Percentiles rank a stretch among this genome's conserved stretches.
phyloP scores from a whole-genome alignment of 495 filamentous ascomycete species.

The Lophiotrema nucula region DNA sequence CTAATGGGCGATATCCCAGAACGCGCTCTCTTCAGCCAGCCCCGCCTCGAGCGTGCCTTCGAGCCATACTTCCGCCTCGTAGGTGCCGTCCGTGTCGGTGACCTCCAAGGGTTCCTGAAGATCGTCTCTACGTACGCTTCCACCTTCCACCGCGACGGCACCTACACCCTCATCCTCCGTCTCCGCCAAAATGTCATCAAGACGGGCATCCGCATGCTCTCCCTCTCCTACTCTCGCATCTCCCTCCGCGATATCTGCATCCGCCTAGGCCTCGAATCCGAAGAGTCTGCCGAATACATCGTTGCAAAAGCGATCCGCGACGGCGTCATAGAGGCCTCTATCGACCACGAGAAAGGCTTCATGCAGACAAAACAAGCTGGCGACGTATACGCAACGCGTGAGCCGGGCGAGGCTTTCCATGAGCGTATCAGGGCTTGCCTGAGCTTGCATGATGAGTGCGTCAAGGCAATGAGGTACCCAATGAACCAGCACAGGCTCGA shows the following conservation, averaged over 20 bases:
- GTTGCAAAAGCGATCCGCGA: constrained; percentile 98
- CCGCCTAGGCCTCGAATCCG: constrained; percentile 83
- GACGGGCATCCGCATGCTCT: constrained; percentile 99
- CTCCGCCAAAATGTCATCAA: constrained; percentile 98
- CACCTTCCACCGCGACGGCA: constrained; percentile 88
- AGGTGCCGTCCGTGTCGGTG: constrained; percentile 90
- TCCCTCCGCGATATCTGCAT: constrained; percentile 98
- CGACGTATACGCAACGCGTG: constrained; percentile 92
- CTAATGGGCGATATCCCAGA: constrained; percentile 99
- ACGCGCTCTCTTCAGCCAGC: constrained; percentile 84
- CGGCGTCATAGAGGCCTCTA: constrained; percentile 92
- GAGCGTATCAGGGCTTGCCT: constrained; percentile 90
- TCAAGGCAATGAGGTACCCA: constrained; percentile 98
- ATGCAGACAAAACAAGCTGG: constrained; percentile 98
- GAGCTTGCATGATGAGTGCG: constrained; percentile 90
- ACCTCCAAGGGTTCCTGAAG: constrained; percentile 85
- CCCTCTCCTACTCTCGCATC: constrained; percentile 93
- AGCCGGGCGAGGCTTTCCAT: constrained; percentile 95
- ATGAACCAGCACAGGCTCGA: constrained; percentile 99
- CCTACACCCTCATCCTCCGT: constrained; percentile 91
- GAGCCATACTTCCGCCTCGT: constrained; percentile 90
- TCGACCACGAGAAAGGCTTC: constrained; percentile 91
- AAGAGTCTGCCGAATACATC: constrained; percentile 97
- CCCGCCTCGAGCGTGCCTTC: constrained; percentile 78
- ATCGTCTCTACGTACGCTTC: constrained; percentile 75